Conservation (phyloP, 2,329 filamentous ascomycete species). For the Blumeria hordei region DNA sequence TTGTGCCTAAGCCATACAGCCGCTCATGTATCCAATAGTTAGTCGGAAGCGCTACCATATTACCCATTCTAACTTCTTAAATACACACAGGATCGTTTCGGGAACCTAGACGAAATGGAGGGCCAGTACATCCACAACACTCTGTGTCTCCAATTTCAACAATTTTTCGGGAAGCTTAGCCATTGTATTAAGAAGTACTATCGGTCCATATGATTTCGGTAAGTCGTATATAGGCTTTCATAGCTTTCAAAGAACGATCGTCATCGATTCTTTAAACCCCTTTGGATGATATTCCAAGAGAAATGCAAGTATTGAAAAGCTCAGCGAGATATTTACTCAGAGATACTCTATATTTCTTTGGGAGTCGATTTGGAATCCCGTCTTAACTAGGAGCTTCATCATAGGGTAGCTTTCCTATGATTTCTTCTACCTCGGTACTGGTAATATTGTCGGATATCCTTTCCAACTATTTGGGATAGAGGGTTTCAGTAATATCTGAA, state of each 20-base stretch:
- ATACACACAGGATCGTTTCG: no score
- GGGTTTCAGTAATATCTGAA: neutral
- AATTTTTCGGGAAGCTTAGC: neutral
- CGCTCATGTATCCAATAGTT: no score
- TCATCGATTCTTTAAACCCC: neutral
- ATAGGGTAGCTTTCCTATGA: neutral
- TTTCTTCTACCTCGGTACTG: neutral
- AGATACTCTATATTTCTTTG: neutral
- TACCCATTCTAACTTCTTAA: no score
- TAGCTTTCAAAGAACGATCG: neutral
- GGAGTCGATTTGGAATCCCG: neutral
- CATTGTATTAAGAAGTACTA: neutral
- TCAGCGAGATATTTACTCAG: neutral
- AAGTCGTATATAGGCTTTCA: neutral
- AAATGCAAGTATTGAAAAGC: neutral
- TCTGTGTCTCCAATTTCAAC: no score
- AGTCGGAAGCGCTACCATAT: no score
- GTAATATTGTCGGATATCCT: neutral
- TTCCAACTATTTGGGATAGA: neutral
- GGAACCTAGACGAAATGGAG: no score
- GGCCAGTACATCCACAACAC: no score
- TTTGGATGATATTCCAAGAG: neutral
- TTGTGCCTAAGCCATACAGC: no score
- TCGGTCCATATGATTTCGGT: no score
- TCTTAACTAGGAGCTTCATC: neutral